Evolutionary conservation across 2,329 filamentous ascomycete species (phyloP).

Genomic region (Sporothrix variecibatus): DNA sequence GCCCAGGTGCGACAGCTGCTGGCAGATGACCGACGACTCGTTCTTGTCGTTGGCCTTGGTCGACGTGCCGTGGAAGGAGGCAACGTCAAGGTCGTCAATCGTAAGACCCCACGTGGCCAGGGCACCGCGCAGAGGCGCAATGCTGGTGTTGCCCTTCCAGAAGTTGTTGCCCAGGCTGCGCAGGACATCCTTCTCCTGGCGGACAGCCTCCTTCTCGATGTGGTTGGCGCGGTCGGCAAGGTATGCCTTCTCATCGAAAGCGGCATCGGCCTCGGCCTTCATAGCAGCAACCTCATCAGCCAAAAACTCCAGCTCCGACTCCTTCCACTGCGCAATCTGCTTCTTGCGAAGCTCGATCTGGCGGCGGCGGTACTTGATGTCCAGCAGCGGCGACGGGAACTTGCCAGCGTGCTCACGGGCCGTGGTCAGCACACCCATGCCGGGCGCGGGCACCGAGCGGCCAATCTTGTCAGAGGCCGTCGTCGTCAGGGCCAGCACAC

Average conservation of each 20-base stretch:
- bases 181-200: conserved; percentile 91
- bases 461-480: conserved; percentile 99
- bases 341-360: conserved; percentile 92
- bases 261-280: conserved; percentile 70
- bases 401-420: conserved; percentile 88
- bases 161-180: conserved; percentile 96
- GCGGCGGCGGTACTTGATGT: conserved; percentile 95
- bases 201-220: conserved; percentile 82
- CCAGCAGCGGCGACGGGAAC: conserved; percentile 91
- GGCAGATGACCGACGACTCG: conserved; percentile 94
- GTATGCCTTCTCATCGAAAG: conserved; percentile 82
- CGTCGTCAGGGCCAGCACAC: conserved; percentile 87
- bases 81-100: conserved; percentile 90
- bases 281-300: conserved; percentile 91
- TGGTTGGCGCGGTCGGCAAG: conserved; percentile 80
- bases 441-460: conserved; percentile 92
- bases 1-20: conserved; percentile 92
- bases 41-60: conserved; percentile 99
- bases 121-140: conserved; percentile 92
- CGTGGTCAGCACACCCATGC: conserved; percentile 93
- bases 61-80: conserved; percentile 98
- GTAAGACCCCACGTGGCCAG: conserved; percentile 98
- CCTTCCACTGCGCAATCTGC: conserved; percentile 95
- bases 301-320: conserved; percentile 88
- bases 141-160: conserved; percentile 94